Evolutionary conservation across 148 eudicot genomes (phyloP).

Genomic region (Spergularia marina): DNA sequence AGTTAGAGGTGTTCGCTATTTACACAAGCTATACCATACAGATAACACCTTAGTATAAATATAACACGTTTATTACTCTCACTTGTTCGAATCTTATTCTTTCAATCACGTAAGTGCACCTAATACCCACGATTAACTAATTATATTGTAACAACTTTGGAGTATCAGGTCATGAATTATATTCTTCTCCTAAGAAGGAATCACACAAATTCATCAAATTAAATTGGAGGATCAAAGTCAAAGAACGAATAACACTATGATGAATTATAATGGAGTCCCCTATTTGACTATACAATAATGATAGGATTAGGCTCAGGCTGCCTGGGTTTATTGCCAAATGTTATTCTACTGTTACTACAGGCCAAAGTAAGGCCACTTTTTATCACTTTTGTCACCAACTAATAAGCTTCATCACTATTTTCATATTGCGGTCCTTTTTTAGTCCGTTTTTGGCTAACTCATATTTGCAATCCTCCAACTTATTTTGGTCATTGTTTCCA

Average conservation of each 20-base stretch:
- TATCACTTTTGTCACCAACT: background rate
- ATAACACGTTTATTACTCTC: too few species aligned
- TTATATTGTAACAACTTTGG: background rate
- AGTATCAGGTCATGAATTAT: background rate
- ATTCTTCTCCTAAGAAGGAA: background rate
- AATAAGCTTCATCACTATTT: background rate
- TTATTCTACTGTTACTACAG: background rate
- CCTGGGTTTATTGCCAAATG: background rate
- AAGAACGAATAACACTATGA: background rate
- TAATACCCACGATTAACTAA: background rate
- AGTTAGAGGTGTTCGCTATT: too few species aligned
- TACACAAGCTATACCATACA: too few species aligned
- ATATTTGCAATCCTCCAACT: conserved; percentile 8
- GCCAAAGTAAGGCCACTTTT: too few species aligned
- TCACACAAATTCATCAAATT: background rate
- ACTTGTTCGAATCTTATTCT: too few species aligned
- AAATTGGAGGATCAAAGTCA: background rate
- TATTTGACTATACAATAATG: background rate
- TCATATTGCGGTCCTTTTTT: background rate
- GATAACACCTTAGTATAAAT: too few species aligned
- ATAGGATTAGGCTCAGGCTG: background rate
- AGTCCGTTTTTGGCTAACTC: conserved; percentile 14
- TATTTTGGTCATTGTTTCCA: background rate
- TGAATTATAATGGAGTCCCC: background rate
- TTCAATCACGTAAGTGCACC: too few species aligned